Evolutionary conservation across 129 eudicot genomes (phyloP), one percentile per base, ranked within the genome.

Genomic region (Artemisia tridentata): DNA sequence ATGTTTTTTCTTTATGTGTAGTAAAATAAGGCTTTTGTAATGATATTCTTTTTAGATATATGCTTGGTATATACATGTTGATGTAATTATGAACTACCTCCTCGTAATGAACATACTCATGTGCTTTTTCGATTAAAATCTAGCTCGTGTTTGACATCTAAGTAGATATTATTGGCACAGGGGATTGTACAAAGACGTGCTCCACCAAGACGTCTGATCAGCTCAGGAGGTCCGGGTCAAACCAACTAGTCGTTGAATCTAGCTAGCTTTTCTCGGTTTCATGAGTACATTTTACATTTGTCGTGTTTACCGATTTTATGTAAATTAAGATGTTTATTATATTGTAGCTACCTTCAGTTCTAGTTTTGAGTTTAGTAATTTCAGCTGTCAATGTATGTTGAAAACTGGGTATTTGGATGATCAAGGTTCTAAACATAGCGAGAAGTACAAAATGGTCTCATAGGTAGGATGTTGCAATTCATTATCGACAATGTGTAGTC

Each of bases 161-260:
- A 29, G 3, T 45, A 45, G 55, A 74, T 23, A 25, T 8, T 29
- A 20, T 18, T 66, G 59, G 41, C 6, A 18, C 76, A 77, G 76
- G 43, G 72, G 12, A 11, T 45, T 23, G 41, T 19, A 63, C 52
- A 64, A 52, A 63, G 81, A 70, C 81, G 72, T 1, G 63, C 76
- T 23, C 81, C 81, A 19, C 51, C 76, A 69, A 70, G 71, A 45
- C 17, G 12, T 53, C 76, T 72, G 27, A 70, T 77, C 54, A 77
- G 71, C 76, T 41, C 76, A 7, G 76, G 72, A 15, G 76, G 81
- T 23, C 43, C 72, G 7, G 81, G 81, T 63, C 81, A 77, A 69
- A 77, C 76, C 58, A 77, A 77, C 64, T 77, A 63, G 55, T 70
- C 45, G 45, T 38, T 7, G 45, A 38, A 7, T 7, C 45, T 38